Base-by-base conservation (phyloP, 1,139 yeast species). In the Debaryomyces sp. region DNA sequence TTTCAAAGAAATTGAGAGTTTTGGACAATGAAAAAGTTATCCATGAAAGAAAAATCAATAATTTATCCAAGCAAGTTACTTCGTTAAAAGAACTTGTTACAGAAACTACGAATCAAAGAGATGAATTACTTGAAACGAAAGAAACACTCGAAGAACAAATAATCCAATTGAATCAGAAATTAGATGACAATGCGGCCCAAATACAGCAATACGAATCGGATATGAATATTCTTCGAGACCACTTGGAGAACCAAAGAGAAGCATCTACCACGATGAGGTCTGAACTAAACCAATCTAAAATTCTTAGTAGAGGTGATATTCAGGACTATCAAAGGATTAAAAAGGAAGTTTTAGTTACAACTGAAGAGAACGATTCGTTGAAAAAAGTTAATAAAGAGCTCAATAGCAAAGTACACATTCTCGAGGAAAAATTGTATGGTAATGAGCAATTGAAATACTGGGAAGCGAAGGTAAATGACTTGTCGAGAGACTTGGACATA, bases 51-150 rank as follows among this genome's bases (percentile, higher is more conserved):
- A 81, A 68, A 54, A 65, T 82, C n/a, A 69, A 65, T 8, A 77
- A 78, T 26, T 68, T 81, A 52, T 65, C 70, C 43, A 78, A 80
- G 37, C 88, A 84, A 61, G 74, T 82, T 1, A 63, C 65, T 10
- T 76, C 80, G 1, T 66, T 84, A 59, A 81, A 81, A 54, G 78
- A 77, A 17, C 69, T 83, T 7, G 76, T 81, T 48, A 79, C 71
- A 36, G 84, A 82, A 50, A 60, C 84, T 30, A 64, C 77, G 13
- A 56, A 56, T 22, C 81, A 84, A 61, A 70, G 87, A 60, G 82
- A 79, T 60, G 63, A 70, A 27, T 66, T 86, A 37, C 62, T 80
- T 45, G 68, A 64, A 17, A 75, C 78, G 2, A 81, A 81, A 56
- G 77, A 75, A 29, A 59, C 60, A 4, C 62, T 85, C 34, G 84